phyloP scores from a whole-genome alignment of 345 rosid genomes.

The Mallotus nudiflorus region DNA sequence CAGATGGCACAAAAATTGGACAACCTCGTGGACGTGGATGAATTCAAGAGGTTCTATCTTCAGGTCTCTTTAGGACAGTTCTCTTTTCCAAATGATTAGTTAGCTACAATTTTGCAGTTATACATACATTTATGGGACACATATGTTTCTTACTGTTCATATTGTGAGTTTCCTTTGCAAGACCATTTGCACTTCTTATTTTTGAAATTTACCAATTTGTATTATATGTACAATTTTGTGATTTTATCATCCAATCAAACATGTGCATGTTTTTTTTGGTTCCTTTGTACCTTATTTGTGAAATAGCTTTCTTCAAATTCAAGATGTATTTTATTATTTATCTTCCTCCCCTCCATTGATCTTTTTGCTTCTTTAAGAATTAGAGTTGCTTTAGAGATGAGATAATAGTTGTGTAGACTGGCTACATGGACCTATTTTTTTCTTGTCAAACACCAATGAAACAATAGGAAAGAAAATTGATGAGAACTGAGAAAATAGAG shows the following conservation, averaged over 20 bases:
- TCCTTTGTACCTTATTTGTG: not conserved
- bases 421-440: not conserved
- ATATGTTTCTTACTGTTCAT: not conserved
- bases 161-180: slow-evolving; percentile 8
- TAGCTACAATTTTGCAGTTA: slow-evolving; percentile 16
- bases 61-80: slow-evolving; percentile 61
- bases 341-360: not conserved
- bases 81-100: slow-evolving; percentile 20
- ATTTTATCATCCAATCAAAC: not conserved
- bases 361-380: not conserved
- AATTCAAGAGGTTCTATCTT: slow-evolving; percentile 93
- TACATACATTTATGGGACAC: too few species aligned
- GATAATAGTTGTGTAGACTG: not conserved
- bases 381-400: not conserved
- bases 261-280: not conserved
- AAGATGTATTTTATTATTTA: not conserved
- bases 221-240: too few species aligned
- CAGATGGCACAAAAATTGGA: slow-evolving; percentile 98
- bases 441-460: not conserved
- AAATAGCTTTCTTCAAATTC: not conserved
- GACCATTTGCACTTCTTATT: not conserved
- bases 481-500: too few species aligned
- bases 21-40: slow-evolving; percentile 77
- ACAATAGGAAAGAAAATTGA: not conserved
- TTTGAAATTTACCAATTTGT: not conserved